Evolutionary conservation across 305 asterid genomes (phyloP).

Genomic region (Coffea humblotiana): DNA sequence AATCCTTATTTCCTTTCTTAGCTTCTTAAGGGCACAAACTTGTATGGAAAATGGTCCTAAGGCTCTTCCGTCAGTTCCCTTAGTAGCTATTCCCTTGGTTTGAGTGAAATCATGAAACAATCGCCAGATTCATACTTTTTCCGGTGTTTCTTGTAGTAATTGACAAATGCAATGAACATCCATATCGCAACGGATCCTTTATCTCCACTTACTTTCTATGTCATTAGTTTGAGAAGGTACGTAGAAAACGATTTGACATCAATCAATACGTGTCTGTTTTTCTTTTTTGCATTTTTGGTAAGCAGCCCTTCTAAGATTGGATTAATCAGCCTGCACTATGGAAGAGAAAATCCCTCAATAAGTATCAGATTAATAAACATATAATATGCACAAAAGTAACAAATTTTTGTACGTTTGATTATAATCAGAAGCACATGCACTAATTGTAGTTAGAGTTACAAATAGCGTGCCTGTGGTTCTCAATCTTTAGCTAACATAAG

Average conservation of each 20-base stretch:
- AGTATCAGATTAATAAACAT: too few relatives aligned
- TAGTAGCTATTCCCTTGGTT: not conserved
- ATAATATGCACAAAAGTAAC: not conserved
- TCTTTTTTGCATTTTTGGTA: too few relatives aligned
- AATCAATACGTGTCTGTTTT: not conserved
- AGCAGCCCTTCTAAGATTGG: too few relatives aligned
- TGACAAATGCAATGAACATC: not conserved
- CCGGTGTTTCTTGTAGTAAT: not conserved
- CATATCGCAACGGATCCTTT: not conserved
- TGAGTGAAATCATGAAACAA: not conserved
- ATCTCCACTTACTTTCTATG: not conserved
- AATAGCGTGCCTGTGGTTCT: too few relatives aligned
- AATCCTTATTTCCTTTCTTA: conserved; percentile 10
- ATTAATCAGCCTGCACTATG: too few relatives aligned
- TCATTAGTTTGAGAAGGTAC: not conserved
- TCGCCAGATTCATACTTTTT: not conserved
- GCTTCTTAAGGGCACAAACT: conserved; percentile 14
- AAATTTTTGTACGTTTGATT: not conserved
- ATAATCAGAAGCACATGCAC: not conserved
- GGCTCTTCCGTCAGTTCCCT: not conserved
- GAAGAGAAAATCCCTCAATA: too few relatives aligned
- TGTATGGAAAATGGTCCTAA: not conserved
- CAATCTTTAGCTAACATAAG: too few relatives aligned
- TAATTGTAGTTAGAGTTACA: too few relatives aligned
- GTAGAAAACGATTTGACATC: not conserved